Percentiles rank a stretch among this genome's conserved stretches.
Evolutionary conservation across 345 rosid species (phyloP).

Genomic region (Pseudoturritis turrita): DNA sequence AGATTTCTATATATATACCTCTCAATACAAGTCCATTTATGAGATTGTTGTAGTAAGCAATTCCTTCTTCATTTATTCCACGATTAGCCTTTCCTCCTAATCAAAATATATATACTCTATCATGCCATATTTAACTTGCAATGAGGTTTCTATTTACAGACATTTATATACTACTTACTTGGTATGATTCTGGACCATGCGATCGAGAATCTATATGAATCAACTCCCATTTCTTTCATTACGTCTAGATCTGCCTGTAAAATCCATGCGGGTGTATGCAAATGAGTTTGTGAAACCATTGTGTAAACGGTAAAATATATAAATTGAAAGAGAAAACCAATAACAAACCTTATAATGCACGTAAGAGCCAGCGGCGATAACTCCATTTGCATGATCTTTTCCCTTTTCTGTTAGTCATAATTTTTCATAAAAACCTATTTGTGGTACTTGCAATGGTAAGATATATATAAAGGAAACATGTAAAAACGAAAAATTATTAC

Average conservation of each 20-base stretch:
- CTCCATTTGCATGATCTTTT: conserved; percentile 13
- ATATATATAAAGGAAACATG: background rate
- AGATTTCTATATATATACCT: background rate
- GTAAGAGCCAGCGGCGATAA: conserved; percentile 20
- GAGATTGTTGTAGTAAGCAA: background rate
- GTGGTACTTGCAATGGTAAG: background rate
- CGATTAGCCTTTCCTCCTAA: conserved; percentile 7
- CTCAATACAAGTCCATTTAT: background rate
- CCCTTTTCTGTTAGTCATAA: background rate
- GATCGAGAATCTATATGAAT: conserved; percentile 36
- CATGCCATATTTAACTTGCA: background rate
- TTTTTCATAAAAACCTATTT: background rate
- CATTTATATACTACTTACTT: conserved; percentile 3
- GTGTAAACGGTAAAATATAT: background rate
- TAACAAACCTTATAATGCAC: conserved; percentile 24
- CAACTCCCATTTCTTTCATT: conserved; percentile 28
- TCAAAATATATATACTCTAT: background rate
- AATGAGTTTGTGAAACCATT: background rate
- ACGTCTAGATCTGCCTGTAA: conserved; percentile 30
- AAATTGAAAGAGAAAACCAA: background rate
- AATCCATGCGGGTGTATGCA: background rate
- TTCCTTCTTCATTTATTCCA: background rate
- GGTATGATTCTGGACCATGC: conserved; percentile 42
- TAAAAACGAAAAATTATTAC: background rate
- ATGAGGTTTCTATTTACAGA: background rate